These are phyloP conservation scores for Aquilaria malaccensis DNA, from an alignment of 345 rosid species.

Conservation along the genomic window DNA sequence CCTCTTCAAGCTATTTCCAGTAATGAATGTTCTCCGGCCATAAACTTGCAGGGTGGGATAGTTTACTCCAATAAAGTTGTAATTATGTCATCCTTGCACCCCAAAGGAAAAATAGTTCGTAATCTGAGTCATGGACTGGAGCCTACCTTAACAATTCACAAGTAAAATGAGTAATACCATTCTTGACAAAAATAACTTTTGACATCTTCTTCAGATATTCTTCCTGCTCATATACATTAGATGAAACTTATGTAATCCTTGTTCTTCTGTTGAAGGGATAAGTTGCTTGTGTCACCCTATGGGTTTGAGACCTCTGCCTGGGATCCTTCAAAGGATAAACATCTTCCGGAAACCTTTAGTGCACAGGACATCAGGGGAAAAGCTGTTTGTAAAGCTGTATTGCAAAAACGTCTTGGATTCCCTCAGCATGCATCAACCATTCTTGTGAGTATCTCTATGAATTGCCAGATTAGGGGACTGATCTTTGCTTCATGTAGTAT, in stretches of 20 bases:
- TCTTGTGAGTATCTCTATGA: constrained; percentile 30
- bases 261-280: constrained; percentile 41
- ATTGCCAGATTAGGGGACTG: too few species aligned
- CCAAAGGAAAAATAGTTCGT: constrained; percentile 40
- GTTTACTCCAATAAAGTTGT: constrained; percentile 76
- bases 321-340: constrained; percentile 61
- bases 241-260: not conserved
- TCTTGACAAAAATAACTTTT: not conserved
- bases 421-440: constrained; percentile 29
- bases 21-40: constrained; percentile 10
- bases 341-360: constrained; percentile 52
- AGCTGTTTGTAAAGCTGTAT: constrained; percentile 43
- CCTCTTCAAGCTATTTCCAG: constrained; percentile 1
- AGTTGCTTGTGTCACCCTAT: constrained; percentile 49
- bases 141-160: constrained; percentile 48
- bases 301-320: constrained; percentile 50
- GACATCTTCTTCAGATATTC: not conserved
- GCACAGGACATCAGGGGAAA: constrained; percentile 54
- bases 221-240: too few species aligned
- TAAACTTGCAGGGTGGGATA: constrained; percentile 60
- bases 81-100: constrained; percentile 40
- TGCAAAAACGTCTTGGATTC: constrained; percentile 46
- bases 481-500: too few species aligned
- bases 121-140: constrained; percentile 49
- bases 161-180: constrained; percentile 21